phyloP scores from a whole-genome alignment of 129 eudicot genomes.

The Tagetes patula region DNA sequence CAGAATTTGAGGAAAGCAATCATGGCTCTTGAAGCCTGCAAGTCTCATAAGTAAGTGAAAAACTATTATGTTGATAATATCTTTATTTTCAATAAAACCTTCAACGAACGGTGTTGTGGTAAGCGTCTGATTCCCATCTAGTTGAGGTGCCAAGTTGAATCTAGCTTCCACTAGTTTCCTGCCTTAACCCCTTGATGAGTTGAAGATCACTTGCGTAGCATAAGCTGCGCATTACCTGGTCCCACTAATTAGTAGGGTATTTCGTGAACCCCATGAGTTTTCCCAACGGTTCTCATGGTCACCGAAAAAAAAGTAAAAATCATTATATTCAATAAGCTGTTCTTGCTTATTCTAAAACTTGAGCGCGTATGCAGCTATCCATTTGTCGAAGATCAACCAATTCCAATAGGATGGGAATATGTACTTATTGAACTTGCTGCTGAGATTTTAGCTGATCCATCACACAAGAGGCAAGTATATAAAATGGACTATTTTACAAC shows the following conservation, averaged over 20 bases:
- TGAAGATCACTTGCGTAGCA: not conserved
- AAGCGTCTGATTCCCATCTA: not conserved
- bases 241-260: not conserved
- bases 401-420: constrained; percentile 79
- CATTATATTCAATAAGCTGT: not conserved
- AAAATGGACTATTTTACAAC: not conserved
- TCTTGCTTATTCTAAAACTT: not conserved
- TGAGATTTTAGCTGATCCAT: constrained; percentile 68
- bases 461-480: constrained; percentile 48
- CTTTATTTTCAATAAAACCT: not conserved
- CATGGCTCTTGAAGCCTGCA: constrained; percentile 97
- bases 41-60: constrained; percentile 61
- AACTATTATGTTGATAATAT: not conserved
- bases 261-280: not conserved
- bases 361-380: constrained; percentile 61
- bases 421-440: constrained; percentile 70
- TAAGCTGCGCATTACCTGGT: not conserved
- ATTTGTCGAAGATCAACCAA: constrained; percentile 77
- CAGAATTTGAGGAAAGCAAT: constrained; percentile 73
- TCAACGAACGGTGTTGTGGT: not conserved
- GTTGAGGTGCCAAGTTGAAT: not conserved
- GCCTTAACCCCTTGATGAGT: not conserved
- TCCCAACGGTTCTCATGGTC: not conserved
- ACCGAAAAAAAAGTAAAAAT: not conserved
- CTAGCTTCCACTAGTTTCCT: not conserved